Evolutionary conservation across 345 rosid genomes (phyloP).

Genomic region (Mallotus nudiflorus): DNA sequence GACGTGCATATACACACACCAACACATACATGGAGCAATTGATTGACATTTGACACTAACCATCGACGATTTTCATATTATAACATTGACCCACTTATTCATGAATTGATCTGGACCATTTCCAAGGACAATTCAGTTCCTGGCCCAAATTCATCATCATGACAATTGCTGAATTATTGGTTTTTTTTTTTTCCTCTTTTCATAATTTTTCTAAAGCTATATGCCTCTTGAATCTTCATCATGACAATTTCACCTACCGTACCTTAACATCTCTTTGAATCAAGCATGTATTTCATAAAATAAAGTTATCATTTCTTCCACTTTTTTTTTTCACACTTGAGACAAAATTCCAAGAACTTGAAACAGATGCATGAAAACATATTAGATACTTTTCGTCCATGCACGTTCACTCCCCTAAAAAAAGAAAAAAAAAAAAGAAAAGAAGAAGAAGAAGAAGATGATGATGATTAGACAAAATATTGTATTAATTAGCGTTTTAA

Average conservation of each 20-base stretch:
- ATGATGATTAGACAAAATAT: constrained; percentile 4
- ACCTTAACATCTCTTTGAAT: neutral
- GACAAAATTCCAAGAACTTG: constrained; percentile 25
- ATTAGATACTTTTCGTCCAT: constrained; percentile 3
- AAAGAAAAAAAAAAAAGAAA: neutral
- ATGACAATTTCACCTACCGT: neutral
- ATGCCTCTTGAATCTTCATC: too few relatives aligned
- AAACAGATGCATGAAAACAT: constrained; percentile 16
- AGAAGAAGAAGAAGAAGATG: too few relatives aligned
- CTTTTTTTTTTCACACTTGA: neutral
- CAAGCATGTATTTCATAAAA: neutral
- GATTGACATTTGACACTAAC: neutral
- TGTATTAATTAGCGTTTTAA: constrained; percentile 31
- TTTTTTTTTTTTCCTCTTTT: too few relatives aligned
- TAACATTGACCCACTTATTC: constrained; percentile 5
- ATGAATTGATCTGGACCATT: constrained; percentile 2
- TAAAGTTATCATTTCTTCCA: neutral
- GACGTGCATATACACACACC: too few relatives aligned
- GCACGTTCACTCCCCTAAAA: neutral
- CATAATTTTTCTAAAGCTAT: neutral
- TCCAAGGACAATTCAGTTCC: constrained; percentile 7
- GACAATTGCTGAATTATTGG: neutral
- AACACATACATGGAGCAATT: neutral
- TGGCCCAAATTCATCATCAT: constrained; percentile 9
- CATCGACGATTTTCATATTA: neutral